These are phyloP conservation scores for Kwoniella newhampshirensis DNA, from an alignment of 768 basidiomycete species.

Conservation along the genomic window DNA sequence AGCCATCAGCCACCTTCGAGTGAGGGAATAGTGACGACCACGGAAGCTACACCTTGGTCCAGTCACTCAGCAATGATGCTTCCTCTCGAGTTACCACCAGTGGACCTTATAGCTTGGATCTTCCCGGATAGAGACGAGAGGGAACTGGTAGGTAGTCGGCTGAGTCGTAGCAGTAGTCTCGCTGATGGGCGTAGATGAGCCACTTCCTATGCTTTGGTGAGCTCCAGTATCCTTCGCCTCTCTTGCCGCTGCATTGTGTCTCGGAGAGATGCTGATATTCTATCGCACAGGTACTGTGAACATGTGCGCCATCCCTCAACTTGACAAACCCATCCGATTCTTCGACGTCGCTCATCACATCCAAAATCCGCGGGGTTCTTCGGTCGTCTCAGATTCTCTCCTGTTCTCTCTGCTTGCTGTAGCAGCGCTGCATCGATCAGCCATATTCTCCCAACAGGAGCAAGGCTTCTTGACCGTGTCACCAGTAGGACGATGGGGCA, in stretches of 20 bases:
- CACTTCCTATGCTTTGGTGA: slow-evolving; percentile 10
- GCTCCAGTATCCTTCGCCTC: background rate
- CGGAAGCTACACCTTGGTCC: background rate
- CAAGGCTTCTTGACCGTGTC: background rate
- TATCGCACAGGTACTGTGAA: slow-evolving; percentile 5
- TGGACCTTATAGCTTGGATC: slow-evolving; percentile 4
- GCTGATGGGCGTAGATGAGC: slow-evolving; percentile 5
- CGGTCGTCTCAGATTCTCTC: slow-evolving; percentile 7
- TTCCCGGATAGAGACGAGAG: slow-evolving; percentile 6
- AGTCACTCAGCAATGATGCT: background rate
- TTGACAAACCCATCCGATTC: slow-evolving; percentile 8
- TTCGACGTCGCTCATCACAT: slow-evolving; percentile 5
- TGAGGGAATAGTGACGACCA: background rate
- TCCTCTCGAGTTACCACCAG: slow-evolving; percentile 3
- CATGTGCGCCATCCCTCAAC: slow-evolving; percentile 8
- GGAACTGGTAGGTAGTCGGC: background rate
- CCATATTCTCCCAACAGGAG: slow-evolving; percentile 7
- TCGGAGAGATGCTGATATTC: no score
- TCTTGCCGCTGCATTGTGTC: no score
- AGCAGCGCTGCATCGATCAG: slow-evolving; percentile 6
- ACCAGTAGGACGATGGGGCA: slow-evolving; percentile 4
- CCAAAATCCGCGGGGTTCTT: slow-evolving; percentile 3
- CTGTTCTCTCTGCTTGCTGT: slow-evolving; percentile 5
- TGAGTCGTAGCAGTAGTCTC: background rate
- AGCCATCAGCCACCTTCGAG: no score